Base-by-base conservation (phyloP, 805 yeast species). In the Saturnispora bothae region DNA sequence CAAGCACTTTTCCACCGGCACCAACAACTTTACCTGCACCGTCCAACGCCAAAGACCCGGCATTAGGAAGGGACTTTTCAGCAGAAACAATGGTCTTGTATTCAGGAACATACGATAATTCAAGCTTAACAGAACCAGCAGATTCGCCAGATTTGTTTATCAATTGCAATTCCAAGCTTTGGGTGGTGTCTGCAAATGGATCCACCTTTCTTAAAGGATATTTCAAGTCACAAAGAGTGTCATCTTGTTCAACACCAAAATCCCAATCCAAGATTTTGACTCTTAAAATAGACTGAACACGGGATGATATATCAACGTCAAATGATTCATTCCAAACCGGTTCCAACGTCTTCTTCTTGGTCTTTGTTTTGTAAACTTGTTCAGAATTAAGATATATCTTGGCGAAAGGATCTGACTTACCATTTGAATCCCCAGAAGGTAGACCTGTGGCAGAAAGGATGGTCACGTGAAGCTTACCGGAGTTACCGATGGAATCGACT, bases 351-450 rank as follows among this genome's bases (percentile, higher is more conserved):
- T 80, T 86, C 69, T 88, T 92, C 43, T 73, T 65, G 21, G 78
- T 78, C 60, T 83, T 79, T 27, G 95, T 73, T 64, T 84, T 85
- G 66, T 64, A 76, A 43, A 82, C 65, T 38, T 68, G 68, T 13
- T 64, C 66, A 29, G 78, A 78, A 59, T 88, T 77, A 50, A 84
- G 53, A 51, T 68, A 76, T 45, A 85, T 69, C 50, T 76, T 72
- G 43, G 76, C 68, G 56, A 77, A 89, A 39, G 99, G 99, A 61
- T 92, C 99, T 3, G 96, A 84, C 56, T 82, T 81, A 36, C 97
- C 97, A 49, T 79, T 80, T 22, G 83, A 66, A 60, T 92, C 99
- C n/a, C 88, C 94, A 12, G 95, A 70, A 28, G 80, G 74, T 42
- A 92, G 67, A 36, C 73, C 72, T 13, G 68, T 68, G 3, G 92